These are phyloP conservation scores for Suillus fuscotomentosus DNA, from an alignment of 768 basidiomycete species.

Conservation along the genomic window DNA sequence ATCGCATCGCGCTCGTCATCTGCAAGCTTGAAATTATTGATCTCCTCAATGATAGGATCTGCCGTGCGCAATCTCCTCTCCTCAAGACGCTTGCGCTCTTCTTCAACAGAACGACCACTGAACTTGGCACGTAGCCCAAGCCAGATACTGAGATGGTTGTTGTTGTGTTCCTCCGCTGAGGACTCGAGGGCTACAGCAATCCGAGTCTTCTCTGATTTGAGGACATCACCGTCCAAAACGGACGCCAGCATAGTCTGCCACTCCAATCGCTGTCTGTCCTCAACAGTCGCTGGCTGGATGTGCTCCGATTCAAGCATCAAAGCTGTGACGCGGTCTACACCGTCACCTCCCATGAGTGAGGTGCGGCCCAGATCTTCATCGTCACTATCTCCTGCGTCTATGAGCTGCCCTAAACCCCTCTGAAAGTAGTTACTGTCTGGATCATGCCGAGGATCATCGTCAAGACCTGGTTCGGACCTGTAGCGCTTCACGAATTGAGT, in stretches of 20 bases:
- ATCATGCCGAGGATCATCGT: constrained; percentile 73
- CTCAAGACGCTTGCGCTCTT: constrained; percentile 79
- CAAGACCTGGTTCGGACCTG: constrained; percentile 58
- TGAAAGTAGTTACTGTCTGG: constrained; percentile 85
- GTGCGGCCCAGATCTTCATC: constrained; percentile 61
- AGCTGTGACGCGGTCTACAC: constrained; percentile 49
- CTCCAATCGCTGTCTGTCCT: constrained; percentile 82
- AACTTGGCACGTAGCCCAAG: constrained; percentile 86
- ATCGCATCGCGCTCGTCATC: constrained; percentile 33
- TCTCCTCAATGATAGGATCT: constrained; percentile 81
- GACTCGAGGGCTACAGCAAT: constrained; percentile 79
- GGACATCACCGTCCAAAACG: constrained; percentile 90
- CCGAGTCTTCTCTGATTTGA: constrained; percentile 92
- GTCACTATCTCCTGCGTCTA: constrained; percentile 71
- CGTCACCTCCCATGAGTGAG: constrained; percentile 42
- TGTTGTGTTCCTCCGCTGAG: constrained; percentile 66
- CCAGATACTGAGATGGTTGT: constrained; percentile 76
- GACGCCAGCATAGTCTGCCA: constrained; percentile 97
- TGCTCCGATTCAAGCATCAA: constrained; percentile 61
- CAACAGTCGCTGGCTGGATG: constrained; percentile 63
- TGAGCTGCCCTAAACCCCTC: constrained; percentile 63
- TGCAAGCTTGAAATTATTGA: constrained; percentile 70
- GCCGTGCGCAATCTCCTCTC: constrained; percentile 81
- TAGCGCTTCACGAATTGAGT: constrained; percentile 79
- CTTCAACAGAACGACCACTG: constrained; percentile 73